phyloP scores from a whole-genome alignment of 202 grass and related monocot species.

The Elaeis oleifera region DNA sequence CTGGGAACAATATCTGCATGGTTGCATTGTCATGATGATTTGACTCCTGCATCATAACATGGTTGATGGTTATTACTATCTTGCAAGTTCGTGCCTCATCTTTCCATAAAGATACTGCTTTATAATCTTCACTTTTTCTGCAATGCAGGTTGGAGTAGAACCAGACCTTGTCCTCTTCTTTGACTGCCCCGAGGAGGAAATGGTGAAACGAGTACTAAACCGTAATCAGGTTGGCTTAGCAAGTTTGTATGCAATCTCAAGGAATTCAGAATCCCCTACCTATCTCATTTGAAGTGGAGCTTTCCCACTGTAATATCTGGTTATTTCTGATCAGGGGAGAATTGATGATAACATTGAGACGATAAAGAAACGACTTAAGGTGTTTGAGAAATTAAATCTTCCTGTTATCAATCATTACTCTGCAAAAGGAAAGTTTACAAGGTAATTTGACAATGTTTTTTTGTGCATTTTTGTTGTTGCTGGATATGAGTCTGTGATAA shows the following conservation, averaged over 20 bases:
- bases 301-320: slow-evolving; percentile 13
- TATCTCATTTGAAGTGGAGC: slow-evolving; percentile 14
- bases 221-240: slow-evolving; percentile 69
- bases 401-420: slow-evolving; percentile 88
- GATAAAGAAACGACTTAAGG: slow-evolving; percentile 76
- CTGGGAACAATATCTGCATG: no score
- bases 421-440: slow-evolving; percentile 71
- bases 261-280: slow-evolving; percentile 1
- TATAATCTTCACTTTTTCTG: not conserved
- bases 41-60: no score
- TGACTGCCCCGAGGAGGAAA: slow-evolving; percentile 84
- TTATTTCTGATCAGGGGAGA: slow-evolving; percentile 49
- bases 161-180: slow-evolving; percentile 88
- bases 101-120: no score
- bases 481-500: no score
- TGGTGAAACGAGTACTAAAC: slow-evolving; percentile 72
- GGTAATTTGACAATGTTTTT: slow-evolving; percentile 29
- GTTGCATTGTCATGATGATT: no score
- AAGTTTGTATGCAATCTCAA: not conserved
- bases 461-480: slow-evolving; percentile 3
- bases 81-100: no score
- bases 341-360: slow-evolving; percentile 97
- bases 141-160: slow-evolving; percentile 71
- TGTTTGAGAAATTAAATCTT: slow-evolving; percentile 81
- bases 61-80: no score